Evolutionary conservation across 2,329 filamentous ascomycete species (phyloP), one percentile per base, ranked within the genome.

Genomic region (Paecilomyces fulvus): DNA sequence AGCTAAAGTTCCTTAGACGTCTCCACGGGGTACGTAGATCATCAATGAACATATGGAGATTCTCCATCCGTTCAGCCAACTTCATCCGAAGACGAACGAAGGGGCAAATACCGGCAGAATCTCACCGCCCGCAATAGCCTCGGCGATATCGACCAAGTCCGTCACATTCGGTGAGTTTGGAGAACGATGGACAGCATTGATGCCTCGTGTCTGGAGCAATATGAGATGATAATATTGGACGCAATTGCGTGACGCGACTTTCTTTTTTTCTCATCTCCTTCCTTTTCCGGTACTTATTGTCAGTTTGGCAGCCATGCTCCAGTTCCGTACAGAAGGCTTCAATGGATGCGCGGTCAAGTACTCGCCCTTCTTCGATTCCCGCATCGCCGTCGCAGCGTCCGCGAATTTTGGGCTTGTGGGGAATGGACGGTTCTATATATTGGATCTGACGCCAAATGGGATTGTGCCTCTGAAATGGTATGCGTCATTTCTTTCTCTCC

Each of bases 321-420:
- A 96, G 76, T 97, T 89, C 77, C 88, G 89, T 61, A 97, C 94
- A 21, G 83, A 90, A 70, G 94, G 94, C 67, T 97, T 85, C 81
- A 96, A 97, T 74, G 92, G 92, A 67, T 96, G 95, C 76, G 90
- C 89, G 64, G 91, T 96, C 74, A 96, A 96, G 76, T 99, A 97
- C 80, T 97, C 92, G 56, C 94, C 94, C 6, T 99, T 96, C 79
- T 95, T 95, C 78, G 94, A 97, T 77, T 94, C 89, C 63, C 86
- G 92, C 61, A 85, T 99, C 61, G 92, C 92, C 56, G 91, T 96
- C 65, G 89, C 90, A 30, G 83, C 89, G 1, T 88, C 91, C n/a
- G 85, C 92, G 61, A 97, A 99, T 79, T 99, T 94, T 76, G 94
- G 94, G 43, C 88, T 99, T 43, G 92, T 99, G 33, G 94, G 94